Evolutionary conservation across 805 yeast species (phyloP).

Genomic region (Isabelozyma gotoi): DNA sequence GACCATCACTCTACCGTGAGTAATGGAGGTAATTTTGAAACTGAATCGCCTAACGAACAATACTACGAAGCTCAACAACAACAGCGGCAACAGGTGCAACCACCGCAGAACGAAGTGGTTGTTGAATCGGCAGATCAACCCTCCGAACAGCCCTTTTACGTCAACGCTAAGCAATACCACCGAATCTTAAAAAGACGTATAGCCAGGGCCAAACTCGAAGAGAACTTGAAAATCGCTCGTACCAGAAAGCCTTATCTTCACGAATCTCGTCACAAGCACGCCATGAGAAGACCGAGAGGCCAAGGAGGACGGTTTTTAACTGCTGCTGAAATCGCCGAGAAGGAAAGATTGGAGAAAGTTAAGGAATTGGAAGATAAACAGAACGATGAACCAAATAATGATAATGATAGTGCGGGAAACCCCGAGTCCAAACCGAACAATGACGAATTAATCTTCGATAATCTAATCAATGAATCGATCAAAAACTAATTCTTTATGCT

Average conservation of each 20-base stretch:
- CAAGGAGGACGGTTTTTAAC: slow-evolving; percentile 97
- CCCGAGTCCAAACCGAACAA: slow-evolving; percentile 2
- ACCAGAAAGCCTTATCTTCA: slow-evolving; percentile 93
- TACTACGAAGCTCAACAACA: slow-evolving; percentile 5
- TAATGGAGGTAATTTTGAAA: not conserved
- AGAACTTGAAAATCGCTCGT: slow-evolving; percentile 78
- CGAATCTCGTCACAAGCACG: slow-evolving; percentile 97
- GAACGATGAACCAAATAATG: slow-evolving; percentile 2
- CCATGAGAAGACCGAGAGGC: slow-evolving; percentile 98
- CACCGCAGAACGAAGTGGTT: slow-evolving; percentile 9
- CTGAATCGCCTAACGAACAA: slow-evolving; percentile 2
- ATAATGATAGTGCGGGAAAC: not conserved
- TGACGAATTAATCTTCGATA: slow-evolving; percentile 17
- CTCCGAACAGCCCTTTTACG: slow-evolving; percentile 90
- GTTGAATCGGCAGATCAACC: slow-evolving; percentile 17
- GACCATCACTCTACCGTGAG: slow-evolving; percentile 1
- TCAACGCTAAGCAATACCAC: slow-evolving; percentile 96
- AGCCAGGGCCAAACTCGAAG: slow-evolving; percentile 92
- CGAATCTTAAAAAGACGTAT: slow-evolving; percentile 89
- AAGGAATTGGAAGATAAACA: slow-evolving; percentile 30
- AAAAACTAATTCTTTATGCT: not conserved
- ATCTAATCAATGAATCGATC: slow-evolving; percentile 11
- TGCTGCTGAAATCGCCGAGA: slow-evolving; percentile 66
- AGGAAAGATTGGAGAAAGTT: slow-evolving; percentile 39
- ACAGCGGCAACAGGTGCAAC: slow-evolving; percentile 10